Evolutionary conservation across 139 green algal species (phyloP).

Genomic region (Deuterostichococcus epilithicus): DNA sequence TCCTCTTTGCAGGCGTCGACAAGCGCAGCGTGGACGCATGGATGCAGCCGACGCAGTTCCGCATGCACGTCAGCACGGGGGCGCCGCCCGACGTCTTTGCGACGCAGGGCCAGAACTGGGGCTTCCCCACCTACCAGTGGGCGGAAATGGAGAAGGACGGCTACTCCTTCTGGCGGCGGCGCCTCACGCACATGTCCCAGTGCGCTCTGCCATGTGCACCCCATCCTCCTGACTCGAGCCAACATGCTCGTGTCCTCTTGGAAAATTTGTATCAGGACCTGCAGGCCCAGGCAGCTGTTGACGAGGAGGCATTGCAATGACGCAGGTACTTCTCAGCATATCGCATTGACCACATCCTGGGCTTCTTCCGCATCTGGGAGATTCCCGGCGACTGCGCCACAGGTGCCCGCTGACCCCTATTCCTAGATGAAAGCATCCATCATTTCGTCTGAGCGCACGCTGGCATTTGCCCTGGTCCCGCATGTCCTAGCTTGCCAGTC

Average conservation of each 20-base stretch:
- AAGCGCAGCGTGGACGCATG: conserved; percentile 92
- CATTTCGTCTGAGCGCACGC: no score
- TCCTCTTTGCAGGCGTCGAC: conserved; percentile 66
- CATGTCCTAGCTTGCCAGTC: no score
- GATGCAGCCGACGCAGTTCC: conserved; percentile 81
- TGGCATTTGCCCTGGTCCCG: no score
- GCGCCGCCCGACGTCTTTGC: conserved; percentile 90
- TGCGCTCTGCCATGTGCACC: neutral
- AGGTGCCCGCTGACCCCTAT: conserved; percentile 23
- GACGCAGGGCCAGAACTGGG: conserved; percentile 88
- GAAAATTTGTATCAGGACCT: neutral
- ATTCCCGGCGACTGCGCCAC: conserved; percentile 66
- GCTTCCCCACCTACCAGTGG: conserved; percentile 98
- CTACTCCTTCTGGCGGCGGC: conserved; percentile 82
- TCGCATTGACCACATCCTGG: conserved; percentile 96
- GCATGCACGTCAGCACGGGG: conserved; percentile 85
- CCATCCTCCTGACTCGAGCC: neutral
- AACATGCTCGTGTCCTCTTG: neutral
- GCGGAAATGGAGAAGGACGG: conserved; percentile 87
- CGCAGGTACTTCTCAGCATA: conserved; percentile 89
- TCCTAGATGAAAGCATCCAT: no score
- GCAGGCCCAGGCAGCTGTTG: neutral
- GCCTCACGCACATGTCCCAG: conserved; percentile 74
- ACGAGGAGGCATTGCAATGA: neutral
- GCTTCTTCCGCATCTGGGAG: conserved; percentile 99